A percentile compares a stretch with the other conserved stretches of the same genome.
Conservation (phyloP, 148 eudicot species). For the Nepenthes gracilis region DNA sequence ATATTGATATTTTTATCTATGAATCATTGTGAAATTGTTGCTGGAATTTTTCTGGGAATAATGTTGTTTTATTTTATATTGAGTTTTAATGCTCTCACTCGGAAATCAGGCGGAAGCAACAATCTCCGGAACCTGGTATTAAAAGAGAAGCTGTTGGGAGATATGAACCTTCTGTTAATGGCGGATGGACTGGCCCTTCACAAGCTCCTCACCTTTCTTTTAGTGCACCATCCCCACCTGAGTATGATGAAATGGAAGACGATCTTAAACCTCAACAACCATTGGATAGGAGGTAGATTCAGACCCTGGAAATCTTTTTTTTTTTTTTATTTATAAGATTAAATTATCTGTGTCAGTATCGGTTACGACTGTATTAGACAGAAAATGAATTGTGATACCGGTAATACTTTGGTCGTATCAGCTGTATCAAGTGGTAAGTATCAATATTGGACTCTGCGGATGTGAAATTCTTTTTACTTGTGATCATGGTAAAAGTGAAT, state of each 20-base stretch:
- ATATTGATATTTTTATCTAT: too few species aligned
- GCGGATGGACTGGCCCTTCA: conserved; percentile 42
- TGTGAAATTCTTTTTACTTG: too few species aligned
- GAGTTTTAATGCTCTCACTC: conserved; percentile 1
- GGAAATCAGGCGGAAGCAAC: conserved; percentile 43
- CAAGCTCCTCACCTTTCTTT: conserved; percentile 32
- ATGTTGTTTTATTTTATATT: neutral
- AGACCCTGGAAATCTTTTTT: neutral
- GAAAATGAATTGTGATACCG: too few species aligned
- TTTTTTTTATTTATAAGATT: too few species aligned
- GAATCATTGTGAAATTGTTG: neutral
- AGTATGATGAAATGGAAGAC: conserved; percentile 46
- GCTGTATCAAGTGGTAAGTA: too few species aligned
- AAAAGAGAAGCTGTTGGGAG: conserved; percentile 33
- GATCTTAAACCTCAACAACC: conserved; percentile 24
- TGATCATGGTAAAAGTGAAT: too few species aligned
- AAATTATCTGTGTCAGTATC: too few species aligned
- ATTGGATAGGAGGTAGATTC: conserved; percentile 60
- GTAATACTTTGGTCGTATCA: too few species aligned
- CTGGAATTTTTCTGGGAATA: neutral
- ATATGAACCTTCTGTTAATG: conserved; percentile 45
- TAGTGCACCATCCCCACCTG: conserved; percentile 43
- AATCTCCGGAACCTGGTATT: conserved; percentile 45
- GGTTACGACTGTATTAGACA: too few species aligned
- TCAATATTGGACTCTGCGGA: too few species aligned